A percentile compares a stretch with the other conserved stretches of the same genome.
Conservation (phyloP, 176 grass and related monocot genomes). For the Zizania latifolia region DNA sequence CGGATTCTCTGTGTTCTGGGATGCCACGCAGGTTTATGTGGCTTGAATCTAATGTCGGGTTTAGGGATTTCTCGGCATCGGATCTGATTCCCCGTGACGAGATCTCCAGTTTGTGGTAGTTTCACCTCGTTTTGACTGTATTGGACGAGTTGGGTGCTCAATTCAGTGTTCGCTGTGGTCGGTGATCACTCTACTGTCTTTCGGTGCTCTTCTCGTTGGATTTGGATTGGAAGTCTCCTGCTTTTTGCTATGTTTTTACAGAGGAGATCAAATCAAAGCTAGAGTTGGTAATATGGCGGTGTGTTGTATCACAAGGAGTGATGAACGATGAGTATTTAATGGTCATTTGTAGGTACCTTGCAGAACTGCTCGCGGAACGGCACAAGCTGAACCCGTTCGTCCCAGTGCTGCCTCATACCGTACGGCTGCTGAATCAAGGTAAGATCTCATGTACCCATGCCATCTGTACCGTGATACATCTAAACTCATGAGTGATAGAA, state of each 20-base stretch:
- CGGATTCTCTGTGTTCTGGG: neutral
- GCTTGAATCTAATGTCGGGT: conserved; percentile 29
- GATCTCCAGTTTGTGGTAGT: conserved; percentile 22
- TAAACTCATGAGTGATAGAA: neutral
- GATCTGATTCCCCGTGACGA: conserved; percentile 35
- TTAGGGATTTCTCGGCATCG: conserved; percentile 13
- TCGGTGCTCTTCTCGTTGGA: neutral
- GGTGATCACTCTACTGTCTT: too few species aligned
- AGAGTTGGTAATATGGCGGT: neutral
- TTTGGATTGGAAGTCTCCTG: neutral
- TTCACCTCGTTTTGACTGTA: neutral
- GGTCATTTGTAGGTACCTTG: conserved; percentile 63
- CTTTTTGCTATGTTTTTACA: neutral
- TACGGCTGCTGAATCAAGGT: conserved; percentile 91
- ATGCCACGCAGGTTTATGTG: neutral
- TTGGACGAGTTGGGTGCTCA: neutral
- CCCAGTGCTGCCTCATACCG: conserved; percentile 65
- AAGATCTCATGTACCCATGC: conserved; percentile 28
- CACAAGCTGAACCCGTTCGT: conserved; percentile 86
- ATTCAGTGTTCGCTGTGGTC: too few species aligned
- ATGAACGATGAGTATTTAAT: neutral
- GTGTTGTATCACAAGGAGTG: neutral
- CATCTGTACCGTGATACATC: conserved; percentile 9
- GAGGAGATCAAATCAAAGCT: neutral
- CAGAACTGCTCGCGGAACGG: conserved; percentile 81